A percentile compares a stretch with the other conserved stretches of the same genome.
Conservation (phyloP, 192 early-diverging fungal species). For the Phycomyces nitens region DNA sequence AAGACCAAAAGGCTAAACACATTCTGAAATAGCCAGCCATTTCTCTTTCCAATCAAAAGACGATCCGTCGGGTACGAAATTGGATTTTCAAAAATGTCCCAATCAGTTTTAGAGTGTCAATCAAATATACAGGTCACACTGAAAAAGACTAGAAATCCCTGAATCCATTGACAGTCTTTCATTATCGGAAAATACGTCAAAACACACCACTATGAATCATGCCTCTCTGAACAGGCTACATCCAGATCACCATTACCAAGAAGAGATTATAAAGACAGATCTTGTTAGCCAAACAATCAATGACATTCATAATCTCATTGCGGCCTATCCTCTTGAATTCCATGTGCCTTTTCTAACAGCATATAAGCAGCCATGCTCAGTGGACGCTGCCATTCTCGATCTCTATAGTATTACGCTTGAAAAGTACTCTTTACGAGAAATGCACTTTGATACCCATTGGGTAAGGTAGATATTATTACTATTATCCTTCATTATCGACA, state of each 20-base stretch:
- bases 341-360: conserved; percentile 8
- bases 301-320: conserved; percentile 20
- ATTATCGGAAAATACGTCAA: no score
- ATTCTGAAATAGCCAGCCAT: no score
- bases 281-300: conserved; percentile 15
- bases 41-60: no score
- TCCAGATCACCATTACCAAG: conserved; percentile 20
- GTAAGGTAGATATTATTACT: conserved; percentile 7
- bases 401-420: conserved; percentile 22
- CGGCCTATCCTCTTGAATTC: conserved; percentile 15
- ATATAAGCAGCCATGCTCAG: background rate
- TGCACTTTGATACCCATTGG: conserved; percentile 30
- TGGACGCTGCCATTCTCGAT: conserved; percentile 3
- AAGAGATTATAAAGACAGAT: conserved; percentile 23
- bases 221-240: conserved; percentile 9
- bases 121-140: no score
- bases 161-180: no score
- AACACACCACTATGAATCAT: conserved; percentile 9
- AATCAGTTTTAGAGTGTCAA: no score
- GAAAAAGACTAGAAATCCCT: no score
- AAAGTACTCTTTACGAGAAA: conserved; percentile 7
- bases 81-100: no score
- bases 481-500: background rate
- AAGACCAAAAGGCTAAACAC: no score
- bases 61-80: no score